A percentile compares a stretch with the other conserved stretches of the same genome.
Evolutionary conservation across 2,329 filamentous ascomycete genomes (phyloP).

Genomic region (Pseudogymnoascus sp.): DNA sequence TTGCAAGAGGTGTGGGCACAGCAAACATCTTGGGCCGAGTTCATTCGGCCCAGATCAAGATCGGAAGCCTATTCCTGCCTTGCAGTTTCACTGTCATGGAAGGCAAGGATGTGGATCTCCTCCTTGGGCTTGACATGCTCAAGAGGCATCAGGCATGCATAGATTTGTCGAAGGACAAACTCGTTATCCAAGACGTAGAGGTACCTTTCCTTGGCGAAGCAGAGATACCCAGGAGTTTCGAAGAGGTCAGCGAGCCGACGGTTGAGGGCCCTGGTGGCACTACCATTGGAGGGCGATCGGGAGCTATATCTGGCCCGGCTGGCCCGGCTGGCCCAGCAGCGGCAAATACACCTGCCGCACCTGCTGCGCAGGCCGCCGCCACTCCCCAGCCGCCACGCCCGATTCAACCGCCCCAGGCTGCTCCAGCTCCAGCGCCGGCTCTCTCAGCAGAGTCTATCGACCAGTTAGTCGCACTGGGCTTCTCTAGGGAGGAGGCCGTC

Average conservation of each 20-base stretch:
- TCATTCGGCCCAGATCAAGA: constrained; percentile 89
- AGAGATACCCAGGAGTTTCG: constrained; percentile 81
- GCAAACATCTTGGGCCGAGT: constrained; percentile 91
- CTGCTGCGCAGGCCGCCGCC: constrained; percentile 17
- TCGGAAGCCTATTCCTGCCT: constrained; percentile 76
- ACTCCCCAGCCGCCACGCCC: constrained; percentile 17
- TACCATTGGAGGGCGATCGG: constrained; percentile 74
- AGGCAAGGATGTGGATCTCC: constrained; percentile 87
- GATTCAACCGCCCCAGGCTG: constrained; percentile 16
- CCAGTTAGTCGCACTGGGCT: constrained; percentile 69
- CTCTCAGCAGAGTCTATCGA: constrained; percentile 59
- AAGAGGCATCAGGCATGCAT: constrained; percentile 92
- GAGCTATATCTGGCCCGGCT: constrained; percentile 53
- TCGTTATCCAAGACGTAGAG: constrained; percentile 81
- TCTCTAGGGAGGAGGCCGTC: constrained; percentile 66
- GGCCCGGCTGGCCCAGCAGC: constrained; percentile 21
- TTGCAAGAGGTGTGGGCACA: constrained; percentile 89
- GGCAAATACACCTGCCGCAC: constrained; percentile 19
- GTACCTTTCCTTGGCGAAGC: constrained; percentile 86
- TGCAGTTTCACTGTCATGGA: constrained; percentile 99
- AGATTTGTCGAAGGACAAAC: constrained; percentile 73
- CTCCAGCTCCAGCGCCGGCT: constrained; percentile 20
- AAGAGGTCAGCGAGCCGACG: constrained; percentile 73
- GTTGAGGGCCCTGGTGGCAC: constrained; percentile 83
- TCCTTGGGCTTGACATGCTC: constrained; percentile 92